phyloP scores from a whole-genome alignment of 805 yeast genomes.

The Candida patagonica region DNA sequence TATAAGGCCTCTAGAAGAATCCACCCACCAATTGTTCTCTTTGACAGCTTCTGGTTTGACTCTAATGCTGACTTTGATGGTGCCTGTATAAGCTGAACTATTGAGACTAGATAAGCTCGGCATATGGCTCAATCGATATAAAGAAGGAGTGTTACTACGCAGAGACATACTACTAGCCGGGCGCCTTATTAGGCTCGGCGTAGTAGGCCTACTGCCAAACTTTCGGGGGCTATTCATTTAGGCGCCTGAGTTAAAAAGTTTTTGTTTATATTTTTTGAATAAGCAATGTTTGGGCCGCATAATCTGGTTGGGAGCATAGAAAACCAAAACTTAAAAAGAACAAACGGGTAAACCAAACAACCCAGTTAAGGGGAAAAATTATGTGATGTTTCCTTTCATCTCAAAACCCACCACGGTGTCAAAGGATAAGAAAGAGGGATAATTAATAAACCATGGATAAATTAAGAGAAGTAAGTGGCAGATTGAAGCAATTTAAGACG shows the following conservation, averaged over 20 bases:
- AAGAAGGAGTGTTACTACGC: conserved; percentile 19
- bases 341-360: no score
- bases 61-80: conserved; percentile 67
- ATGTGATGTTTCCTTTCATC: not conserved
- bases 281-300: not conserved
- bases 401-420: conserved; percentile 2
- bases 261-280: not conserved
- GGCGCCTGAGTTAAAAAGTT: not conserved
- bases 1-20: conserved; percentile 33
- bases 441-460: conserved; percentile 34
- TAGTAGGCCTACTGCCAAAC: conserved; percentile 17
- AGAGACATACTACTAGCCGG: conserved; percentile 22
- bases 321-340: not conserved
- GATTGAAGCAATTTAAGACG: not conserved
- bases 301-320: not conserved
- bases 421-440: not conserved
- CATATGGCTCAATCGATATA: conserved; percentile 17
- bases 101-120: conserved; percentile 12
- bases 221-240: conserved; percentile 1
- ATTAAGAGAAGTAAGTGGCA: conserved; percentile 38
- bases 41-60: conserved; percentile 49
- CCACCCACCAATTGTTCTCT: conserved; percentile 37
- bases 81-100: conserved; percentile 44
- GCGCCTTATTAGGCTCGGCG: conserved; percentile 18
- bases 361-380: no score